phyloP scores from a whole-genome alignment of 371 early-diverging fungal genomes.

The Apophysomyces ossiformis region DNA sequence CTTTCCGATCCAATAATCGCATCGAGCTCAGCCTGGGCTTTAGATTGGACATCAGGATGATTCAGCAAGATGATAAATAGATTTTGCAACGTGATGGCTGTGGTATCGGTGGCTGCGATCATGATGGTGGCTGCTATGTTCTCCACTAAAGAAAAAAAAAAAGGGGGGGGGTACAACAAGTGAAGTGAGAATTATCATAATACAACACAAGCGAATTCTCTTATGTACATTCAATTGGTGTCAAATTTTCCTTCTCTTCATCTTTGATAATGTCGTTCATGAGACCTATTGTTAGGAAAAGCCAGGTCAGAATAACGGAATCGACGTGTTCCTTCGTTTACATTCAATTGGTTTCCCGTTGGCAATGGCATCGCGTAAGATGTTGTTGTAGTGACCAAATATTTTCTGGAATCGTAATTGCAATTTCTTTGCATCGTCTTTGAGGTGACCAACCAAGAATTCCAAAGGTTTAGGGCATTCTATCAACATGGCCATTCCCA shows the following conservation, averaged over 20 bases:
- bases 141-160: neutral
- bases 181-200: no score
- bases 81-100: constrained; percentile 25
- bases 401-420: neutral
- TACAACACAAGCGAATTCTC: no score
- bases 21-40: constrained; percentile 22
- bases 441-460: constrained; percentile 3
- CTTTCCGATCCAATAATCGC: constrained; percentile 14
- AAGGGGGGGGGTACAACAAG: no score
- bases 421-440: neutral
- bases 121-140: constrained; percentile 16
- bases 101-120: constrained; percentile 28
- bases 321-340: neutral
- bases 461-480: neutral
- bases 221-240: neutral
- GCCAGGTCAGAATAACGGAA: neutral
- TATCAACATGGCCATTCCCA: neutral
- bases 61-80: constrained; percentile 28
- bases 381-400: neutral
- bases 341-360: neutral
- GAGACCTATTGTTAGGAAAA: neutral
- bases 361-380: neutral
- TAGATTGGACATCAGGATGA: constrained; percentile 24
- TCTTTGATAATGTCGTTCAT: neutral
- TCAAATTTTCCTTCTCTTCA: neutral